Evolutionary conservation across 1,284 basidiomycete species (phyloP).

Genomic region (Ceratobasidium papillatum): DNA sequence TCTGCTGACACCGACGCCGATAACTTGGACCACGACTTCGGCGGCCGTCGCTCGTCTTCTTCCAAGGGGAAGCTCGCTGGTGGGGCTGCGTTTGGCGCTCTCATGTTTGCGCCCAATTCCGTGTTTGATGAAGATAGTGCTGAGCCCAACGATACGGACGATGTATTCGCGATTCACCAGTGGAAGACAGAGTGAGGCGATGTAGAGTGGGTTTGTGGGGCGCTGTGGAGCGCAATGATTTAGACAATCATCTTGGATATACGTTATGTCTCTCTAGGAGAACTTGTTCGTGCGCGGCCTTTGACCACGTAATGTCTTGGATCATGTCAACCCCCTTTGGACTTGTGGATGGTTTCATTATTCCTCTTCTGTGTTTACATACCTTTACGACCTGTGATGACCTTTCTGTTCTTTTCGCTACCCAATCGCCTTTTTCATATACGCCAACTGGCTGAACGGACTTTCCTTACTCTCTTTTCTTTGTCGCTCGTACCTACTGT

Average conservation of each 20-base stretch:
- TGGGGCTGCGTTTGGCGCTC: constrained; percentile 33
- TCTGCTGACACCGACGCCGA: constrained; percentile 9
- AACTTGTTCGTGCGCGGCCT: constrained; percentile 15
- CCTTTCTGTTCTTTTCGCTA: constrained; percentile 35
- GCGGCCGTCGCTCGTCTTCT: constrained; percentile 29
- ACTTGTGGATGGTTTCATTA: constrained; percentile 26
- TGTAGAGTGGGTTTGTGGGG: neutral
- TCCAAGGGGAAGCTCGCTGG: constrained; percentile 22
- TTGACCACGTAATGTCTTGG: neutral
- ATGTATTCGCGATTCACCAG: neutral
- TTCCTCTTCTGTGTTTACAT: constrained; percentile 14
- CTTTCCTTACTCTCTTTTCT: neutral
- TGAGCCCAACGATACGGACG: constrained; percentile 13
- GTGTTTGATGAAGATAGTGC: constrained; percentile 21
- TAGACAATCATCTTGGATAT: constrained; percentile 13
- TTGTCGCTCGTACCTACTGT: constrained; percentile 19
- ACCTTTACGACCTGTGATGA: constrained; percentile 35
- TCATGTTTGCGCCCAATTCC: constrained; percentile 3
- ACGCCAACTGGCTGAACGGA: neutral
- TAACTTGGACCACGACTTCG: neutral
- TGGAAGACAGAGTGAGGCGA: constrained; percentile 22
- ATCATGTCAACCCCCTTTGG: neutral
- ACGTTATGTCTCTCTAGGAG: constrained; percentile 6
- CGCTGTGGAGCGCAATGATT: constrained; percentile 5
- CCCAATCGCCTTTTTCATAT: neutral